Evolutionary conservation across 2,329 filamentous ascomycete genomes (phyloP), one percentile per base, ranked within the genome.

Genomic region (Talaromyces sp.): DNA sequence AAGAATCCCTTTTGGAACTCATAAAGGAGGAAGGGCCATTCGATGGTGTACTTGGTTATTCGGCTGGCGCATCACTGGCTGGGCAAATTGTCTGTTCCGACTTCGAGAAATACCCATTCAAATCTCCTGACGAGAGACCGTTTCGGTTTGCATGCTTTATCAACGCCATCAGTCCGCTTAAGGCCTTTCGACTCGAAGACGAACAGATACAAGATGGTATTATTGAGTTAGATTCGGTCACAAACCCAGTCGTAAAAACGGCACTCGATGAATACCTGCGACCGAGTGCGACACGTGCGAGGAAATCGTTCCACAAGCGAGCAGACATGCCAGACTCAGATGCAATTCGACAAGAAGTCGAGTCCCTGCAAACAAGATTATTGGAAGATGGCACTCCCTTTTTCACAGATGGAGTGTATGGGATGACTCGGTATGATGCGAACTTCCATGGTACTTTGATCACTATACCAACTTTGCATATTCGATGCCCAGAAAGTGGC

Each of bases 21-120:
- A 66, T 71, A 25, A 44, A 67, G 11, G 62, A 67, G 46, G 64
- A 70, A n/a, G 69, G 69, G 0, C 69, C 69, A 4, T 71, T 70
- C 39, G 69, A 71, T 50, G 69, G 66, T 23, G 62, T 71, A 16
- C 57, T 71, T 6, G 69, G 66, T 7, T 71, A 70, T 61, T 67
- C 64, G 18, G 66, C 68, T 18, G 69, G 69, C 7, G 68, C 62
- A 42, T 62, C 69, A 2, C 63, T 70, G 9, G 69, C 69, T 2
- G 63, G 60, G 9, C 63, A 64, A 46, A 52, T 64, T 18, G 58
- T 64, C 35, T 63, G 65, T 46, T 58, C 63, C 14, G 57, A 68
- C 57, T 48, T 56, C 28, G 37, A 52, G 52, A 63, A 68, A 12
- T 57, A 67, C 37, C 66, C 66, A 7, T 66, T 63, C 48, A 68